Evolutionary conservation across 2,329 filamentous ascomycete species (phyloP), one percentile per base, ranked within the genome.

Genomic region (Balansia obtecta): DNA sequence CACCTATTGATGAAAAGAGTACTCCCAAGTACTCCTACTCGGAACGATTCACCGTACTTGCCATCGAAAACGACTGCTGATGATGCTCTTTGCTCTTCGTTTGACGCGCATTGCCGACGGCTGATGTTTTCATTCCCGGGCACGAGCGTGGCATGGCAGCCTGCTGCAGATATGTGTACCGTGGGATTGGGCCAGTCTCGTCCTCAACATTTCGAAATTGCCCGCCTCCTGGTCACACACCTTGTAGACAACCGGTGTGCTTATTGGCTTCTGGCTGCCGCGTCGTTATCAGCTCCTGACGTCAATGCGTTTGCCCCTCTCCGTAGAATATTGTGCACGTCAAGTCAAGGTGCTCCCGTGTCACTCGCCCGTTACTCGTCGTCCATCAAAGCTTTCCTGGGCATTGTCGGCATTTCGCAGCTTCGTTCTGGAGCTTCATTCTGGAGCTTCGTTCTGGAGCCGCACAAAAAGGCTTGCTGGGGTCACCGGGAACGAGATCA

Each of bases 291-390:
- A 27, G 11, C 37, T 37, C 38, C 39, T 50, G 49, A 50, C 45
- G 45, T 50, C 49, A 50, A 47, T 20, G 12, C 34, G 42, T 27
- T 46, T 41, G 43, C 27, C 44, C 48, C 44, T 50, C 49, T 43
- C 42, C 46, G 48, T 37, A 7, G 20, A 22, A 22, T 22, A 22
- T 30, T 45, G 43, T 34, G 32, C 33, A 37, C 22, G 15, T 30
- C 43, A 22, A 45, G 15, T 30, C 43, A 22, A 45, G 30, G 39
- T 37, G 32, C 44, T 46, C 16, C 45, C 10, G 10, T 41, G n/a
- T 10, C 20, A 12, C 10, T 41, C 39, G 10, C 39, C 39, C 39
- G 27, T 7, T 7, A 27, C n/a, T n/a, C n/a, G 27, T 27, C n/a
- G 4, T 20, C n/a, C 16, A 20, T n/a, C 39, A 18, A 10, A 41